Percentiles rank a stretch among this genome's conserved stretches.
These are phyloP conservation scores for Meyerozyma smithsonii DNA, from an alignment of 1,139 yeast species.

Conservation along the genomic window DNA sequence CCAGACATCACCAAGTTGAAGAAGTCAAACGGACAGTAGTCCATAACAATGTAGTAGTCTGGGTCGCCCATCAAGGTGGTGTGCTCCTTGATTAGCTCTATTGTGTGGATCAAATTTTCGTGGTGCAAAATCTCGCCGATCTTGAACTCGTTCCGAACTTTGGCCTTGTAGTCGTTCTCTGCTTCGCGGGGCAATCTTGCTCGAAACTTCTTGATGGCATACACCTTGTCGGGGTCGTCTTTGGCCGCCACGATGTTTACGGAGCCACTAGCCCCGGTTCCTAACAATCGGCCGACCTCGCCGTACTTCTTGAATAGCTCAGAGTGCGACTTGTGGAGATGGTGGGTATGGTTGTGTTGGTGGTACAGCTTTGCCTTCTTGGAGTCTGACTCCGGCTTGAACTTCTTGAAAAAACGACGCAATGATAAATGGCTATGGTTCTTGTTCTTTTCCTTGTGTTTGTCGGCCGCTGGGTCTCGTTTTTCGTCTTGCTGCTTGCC, in stretches of 20 bases:
- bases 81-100: constrained; percentile 54
- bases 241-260: constrained; percentile 54
- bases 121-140: constrained; percentile 60
- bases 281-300: constrained; percentile 50
- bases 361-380: constrained; percentile 3
- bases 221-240: constrained; percentile 42
- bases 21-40: constrained; percentile 69
- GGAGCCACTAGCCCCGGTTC: constrained; percentile 78
- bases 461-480: neutral
- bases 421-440: constrained; percentile 29
- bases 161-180: constrained; percentile 51
- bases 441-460: constrained; percentile 6
- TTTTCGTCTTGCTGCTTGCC: neutral
- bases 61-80: constrained; percentile 22
- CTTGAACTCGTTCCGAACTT: constrained; percentile 63
- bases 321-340: constrained; percentile 6
- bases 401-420: constrained; percentile 35
- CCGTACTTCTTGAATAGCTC: constrained; percentile 47
- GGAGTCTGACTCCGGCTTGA: constrained; percentile 17
- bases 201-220: constrained; percentile 69
- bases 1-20: constrained; percentile 77
- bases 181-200: constrained; percentile 47
- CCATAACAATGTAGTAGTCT: constrained; percentile 65
- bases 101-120: constrained; percentile 59
- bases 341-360: constrained; percentile 1